phyloP scores from a whole-genome alignment of 768 basidiomycete species.

The Calvatia gigantea region DNA sequence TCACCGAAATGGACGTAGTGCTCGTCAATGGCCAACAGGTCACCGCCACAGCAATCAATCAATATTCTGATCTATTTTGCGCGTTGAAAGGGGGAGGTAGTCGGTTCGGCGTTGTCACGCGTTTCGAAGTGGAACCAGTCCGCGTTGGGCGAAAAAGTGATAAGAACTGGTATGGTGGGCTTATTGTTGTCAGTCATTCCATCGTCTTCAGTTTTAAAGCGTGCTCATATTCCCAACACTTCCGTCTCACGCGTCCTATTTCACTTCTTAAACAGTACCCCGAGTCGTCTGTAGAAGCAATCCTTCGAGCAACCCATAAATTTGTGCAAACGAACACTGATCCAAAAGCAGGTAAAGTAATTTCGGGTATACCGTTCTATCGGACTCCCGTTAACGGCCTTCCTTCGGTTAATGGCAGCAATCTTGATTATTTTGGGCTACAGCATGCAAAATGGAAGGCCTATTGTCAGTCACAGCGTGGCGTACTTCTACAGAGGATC shows the following conservation, averaged over 20 bases:
- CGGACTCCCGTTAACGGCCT: background rate
- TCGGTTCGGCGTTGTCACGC: conserved; percentile 42
- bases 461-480: conserved; percentile 23
- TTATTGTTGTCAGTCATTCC: conserved; percentile 32
- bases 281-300: conserved; percentile 33
- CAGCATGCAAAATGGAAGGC: conserved; percentile 19
- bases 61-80: conserved; percentile 39
- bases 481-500: conserved; percentile 35
- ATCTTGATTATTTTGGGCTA: conserved; percentile 15
- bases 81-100: conserved; percentile 44
- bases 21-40: conserved; percentile 36
- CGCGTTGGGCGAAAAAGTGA: conserved; percentile 35
- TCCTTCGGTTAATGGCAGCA: background rate
- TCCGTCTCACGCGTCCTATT: conserved; percentile 7
- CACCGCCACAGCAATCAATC: conserved; percentile 36
- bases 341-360: conserved; percentile 33
- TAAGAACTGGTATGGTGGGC: conserved; percentile 36
- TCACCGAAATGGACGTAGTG: conserved; percentile 38
- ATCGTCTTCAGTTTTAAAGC: conserved; percentile 16
- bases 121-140: conserved; percentile 36
- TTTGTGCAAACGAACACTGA: conserved; percentile 33
- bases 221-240: conserved; percentile 4
- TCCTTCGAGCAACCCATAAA: conserved; percentile 32
- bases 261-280: conserved; percentile 25
- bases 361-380: background rate